phyloP scores from a whole-genome alignment of 2,329 filamentous ascomycete genomes.

The Epichloe gansuensis region DNA sequence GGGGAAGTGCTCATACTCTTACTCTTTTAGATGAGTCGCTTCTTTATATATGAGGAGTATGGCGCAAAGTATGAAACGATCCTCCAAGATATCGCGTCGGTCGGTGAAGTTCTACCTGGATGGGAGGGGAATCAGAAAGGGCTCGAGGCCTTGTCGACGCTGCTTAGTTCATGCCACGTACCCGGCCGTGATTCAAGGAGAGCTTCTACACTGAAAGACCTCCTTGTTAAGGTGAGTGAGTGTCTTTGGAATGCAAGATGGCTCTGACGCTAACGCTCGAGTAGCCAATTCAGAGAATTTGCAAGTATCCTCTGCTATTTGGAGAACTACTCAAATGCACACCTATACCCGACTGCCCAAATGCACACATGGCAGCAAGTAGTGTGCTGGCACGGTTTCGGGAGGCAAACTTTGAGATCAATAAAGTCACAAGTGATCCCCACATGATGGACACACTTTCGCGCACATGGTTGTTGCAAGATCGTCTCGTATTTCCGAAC shows the following conservation, averaged over 20 bases:
- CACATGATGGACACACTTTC: constrained; percentile 58
- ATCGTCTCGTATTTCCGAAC: constrained; percentile 62
- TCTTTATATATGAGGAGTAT: constrained; percentile 86
- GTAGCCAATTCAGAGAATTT: constrained; percentile 83
- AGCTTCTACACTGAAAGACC: constrained; percentile 69
- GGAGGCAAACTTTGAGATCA: constrained; percentile 67
- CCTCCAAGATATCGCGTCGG: constrained; percentile 60
- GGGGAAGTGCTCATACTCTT: background rate
- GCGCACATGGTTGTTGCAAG: constrained; percentile 75
- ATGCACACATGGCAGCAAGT: constrained; percentile 69
- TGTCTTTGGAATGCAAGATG: background rate
- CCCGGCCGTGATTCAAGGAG: constrained; percentile 54
- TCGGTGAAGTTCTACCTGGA: constrained; percentile 54
- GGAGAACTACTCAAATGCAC: constrained; percentile 73
- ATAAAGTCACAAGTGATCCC: constrained; percentile 69
- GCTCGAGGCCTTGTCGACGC: constrained; percentile 69
- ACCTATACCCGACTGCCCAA: constrained; percentile 73
- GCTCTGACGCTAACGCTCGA: constrained; percentile 1
- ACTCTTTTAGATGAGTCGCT: constrained; percentile 50
- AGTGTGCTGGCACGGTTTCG: constrained; percentile 60
- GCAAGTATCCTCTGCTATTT: constrained; percentile 82
- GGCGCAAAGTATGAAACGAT: constrained; percentile 81
- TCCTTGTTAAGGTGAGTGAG: constrained; percentile 68
- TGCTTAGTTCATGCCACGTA: constrained; percentile 57
- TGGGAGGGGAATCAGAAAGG: constrained; percentile 78